Evolutionary conservation across 176 grass and related monocot species (phyloP), one percentile per base, ranked within the genome.

Genomic region (Secale cereale): DNA sequence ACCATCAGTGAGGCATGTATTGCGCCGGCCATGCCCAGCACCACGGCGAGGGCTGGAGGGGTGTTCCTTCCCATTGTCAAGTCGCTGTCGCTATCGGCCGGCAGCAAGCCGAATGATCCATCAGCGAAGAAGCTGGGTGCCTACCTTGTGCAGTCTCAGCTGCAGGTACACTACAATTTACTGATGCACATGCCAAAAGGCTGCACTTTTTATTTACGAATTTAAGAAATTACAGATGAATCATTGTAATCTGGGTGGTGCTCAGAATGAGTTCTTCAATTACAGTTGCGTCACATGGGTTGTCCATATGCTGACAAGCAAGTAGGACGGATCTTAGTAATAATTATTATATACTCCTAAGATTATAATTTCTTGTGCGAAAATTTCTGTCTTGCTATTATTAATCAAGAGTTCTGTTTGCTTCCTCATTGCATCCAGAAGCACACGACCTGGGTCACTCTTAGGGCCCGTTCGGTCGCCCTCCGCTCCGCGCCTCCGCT

Each of bases 1-100:
- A 91, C 89, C 35, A 69, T 98, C 68, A 94, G 95, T 60, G 95
- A 98, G 82, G 92, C 89, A n/a, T 90, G 88, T 73, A 94, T 98
- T 88, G 87, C 95, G 27, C 95, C 95, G 22, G 95, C 95, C 54
- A 98, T 98, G 95, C 95, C 95, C 72, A 94, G 95, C 85, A 98
- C 95, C 70, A 98, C 95, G 19, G 95, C 95, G 1, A 94, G 92
- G 78, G 95, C 95, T 14, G 95, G 95, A 62, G 95, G 95, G 12
- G 91, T 98, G 63, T 98, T 98, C 88, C 70, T 98, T 37, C 95
- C 95, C 22, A 98, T 98, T 41, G 78, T 98, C 59, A 94, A 94
- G 73, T 94, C 95, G 19, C 82, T 98, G 10, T 94, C 95, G 7
- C 89, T 98, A 20, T 94, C 95, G 3, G 87, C 92, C 0, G 92